Evolutionary conservation across 2,329 filamentous ascomycete species (phyloP), one percentile per base, ranked within the genome.

Genomic region (Fusarium multiceps): DNA sequence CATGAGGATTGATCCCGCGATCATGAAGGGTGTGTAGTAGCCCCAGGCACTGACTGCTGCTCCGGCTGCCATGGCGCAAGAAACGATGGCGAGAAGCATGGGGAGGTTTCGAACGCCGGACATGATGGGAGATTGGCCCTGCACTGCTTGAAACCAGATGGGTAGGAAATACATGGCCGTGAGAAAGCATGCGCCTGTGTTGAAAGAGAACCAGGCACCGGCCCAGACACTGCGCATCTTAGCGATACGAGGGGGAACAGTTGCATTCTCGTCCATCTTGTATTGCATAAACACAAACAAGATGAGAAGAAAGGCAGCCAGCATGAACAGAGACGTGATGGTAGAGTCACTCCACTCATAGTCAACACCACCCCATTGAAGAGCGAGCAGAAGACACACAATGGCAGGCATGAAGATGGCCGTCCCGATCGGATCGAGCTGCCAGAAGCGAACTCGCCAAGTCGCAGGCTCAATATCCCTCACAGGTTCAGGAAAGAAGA

Each of bases 301-400:
- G 12, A 75, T n/a, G 16, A 81, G 72, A 5, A 82, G 66, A 13
- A 81, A 60, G 1, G 56, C 74, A 7, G 78, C 76, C 0, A 79
- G 58, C 60, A 80, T 74, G 16, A 81, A 74, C 2, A 81, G 71
- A 25, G 69, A 74, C 1, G 72, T 74, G 18, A 77, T 72, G 21
- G 40, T 65, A 20, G 60, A 70, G 55, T 68, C 63, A 50, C 48
- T 66, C 77, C 73, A 78, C 7, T 68, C 59, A 43, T 82, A 81
- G 54, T 76, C 78, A 32, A 75, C 75, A 10, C 81, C 82, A 27
- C 82, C 82, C 83, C 83, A 87, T 61, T 86, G 83, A 8, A 87
- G 76, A n/a, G 84, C 84, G 1, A 87, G 77, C 0, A 87, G 72
- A 20, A 86, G 77, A 65, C 82, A 86, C 21, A 85, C 75, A 10